Evolutionary conservation across 345 rosid species (phyloP).

Genomic region (Hirschfeldia incana): DNA sequence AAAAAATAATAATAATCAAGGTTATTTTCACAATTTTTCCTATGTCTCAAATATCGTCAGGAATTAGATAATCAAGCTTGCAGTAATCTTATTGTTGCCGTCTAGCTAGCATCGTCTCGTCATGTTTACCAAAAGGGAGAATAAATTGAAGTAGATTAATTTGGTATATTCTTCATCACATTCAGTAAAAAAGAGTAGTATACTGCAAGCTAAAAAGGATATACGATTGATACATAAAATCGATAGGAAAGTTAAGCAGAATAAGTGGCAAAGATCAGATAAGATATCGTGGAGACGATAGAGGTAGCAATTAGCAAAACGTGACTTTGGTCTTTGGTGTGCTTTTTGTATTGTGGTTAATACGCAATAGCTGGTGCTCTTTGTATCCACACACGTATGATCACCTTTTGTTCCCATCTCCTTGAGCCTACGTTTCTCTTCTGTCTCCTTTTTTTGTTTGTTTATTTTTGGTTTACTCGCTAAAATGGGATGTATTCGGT

Average conservation of each 20-base stretch:
- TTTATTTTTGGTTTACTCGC: neutral
- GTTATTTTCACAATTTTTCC: neutral
- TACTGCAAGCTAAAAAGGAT: too few relatives aligned
- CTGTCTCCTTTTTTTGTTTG: conserved; percentile 16
- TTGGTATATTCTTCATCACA: neutral
- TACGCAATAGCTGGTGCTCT: conserved; percentile 11
- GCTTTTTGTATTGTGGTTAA: neutral
- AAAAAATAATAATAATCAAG: neutral
- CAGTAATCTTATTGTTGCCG: neutral
- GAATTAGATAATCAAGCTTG: neutral
- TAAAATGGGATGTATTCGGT: neutral
- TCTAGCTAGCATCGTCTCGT: neutral
- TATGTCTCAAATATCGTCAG: neutral
- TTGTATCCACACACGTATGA: conserved; percentile 31
- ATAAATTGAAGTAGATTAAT: neutral
- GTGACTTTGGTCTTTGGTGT: conserved; percentile 22
- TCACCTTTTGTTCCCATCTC: conserved; percentile 25
- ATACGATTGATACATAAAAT: neutral
- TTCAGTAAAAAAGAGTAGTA: neutral
- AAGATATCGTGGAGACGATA: neutral
- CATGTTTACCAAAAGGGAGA: neutral
- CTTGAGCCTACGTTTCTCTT: conserved; percentile 23
- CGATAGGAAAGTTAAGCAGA: neutral
- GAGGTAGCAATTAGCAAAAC: conserved; percentile 21
- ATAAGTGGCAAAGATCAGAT: conserved; percentile 19